Evolutionary conservation across 441 rosid species (phyloP).

Genomic region (Pelargonium cotyledonis): DNA sequence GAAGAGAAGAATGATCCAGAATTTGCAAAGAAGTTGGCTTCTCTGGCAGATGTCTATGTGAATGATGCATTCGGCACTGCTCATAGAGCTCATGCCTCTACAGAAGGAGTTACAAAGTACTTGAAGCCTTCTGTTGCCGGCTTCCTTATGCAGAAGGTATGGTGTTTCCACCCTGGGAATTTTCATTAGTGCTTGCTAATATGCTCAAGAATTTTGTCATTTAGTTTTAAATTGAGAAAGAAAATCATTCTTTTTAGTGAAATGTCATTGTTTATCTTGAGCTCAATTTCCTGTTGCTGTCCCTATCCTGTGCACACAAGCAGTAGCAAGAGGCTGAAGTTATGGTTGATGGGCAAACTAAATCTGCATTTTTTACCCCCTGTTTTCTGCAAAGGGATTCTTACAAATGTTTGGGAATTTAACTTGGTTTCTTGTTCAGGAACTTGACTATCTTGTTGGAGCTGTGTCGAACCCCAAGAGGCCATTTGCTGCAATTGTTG

Average conservation of each 20-base stretch:
- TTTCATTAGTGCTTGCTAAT: neutral
- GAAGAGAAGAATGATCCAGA: conserved; percentile 27
- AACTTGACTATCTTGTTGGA: conserved; percentile 25
- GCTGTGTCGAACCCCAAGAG: conserved; percentile 23
- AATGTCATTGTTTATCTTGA: too few relatives aligned
- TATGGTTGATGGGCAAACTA: too few relatives aligned
- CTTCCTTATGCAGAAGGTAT: conserved; percentile 27
- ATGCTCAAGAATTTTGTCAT: too few relatives aligned
- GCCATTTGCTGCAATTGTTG: conserved; percentile 27
- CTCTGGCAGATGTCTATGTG: conserved; percentile 24
- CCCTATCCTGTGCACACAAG: too few relatives aligned
- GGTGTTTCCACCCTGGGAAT: neutral
- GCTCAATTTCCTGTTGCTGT: too few relatives aligned
- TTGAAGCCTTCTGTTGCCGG: conserved; percentile 28
- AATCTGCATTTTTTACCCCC: too few relatives aligned
- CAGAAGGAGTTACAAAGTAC: conserved; percentile 10
- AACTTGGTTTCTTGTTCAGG: conserved; percentile 12
- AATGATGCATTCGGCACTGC: conserved; percentile 27
- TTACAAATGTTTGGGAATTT: neutral
- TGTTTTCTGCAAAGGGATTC: neutral
- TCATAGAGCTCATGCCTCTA: conserved; percentile 23
- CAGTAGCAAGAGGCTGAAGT: too few relatives aligned
- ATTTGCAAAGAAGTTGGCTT: conserved; percentile 27
- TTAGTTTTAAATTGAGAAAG: too few relatives aligned
- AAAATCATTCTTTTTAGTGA: too few relatives aligned